phyloP scores from a whole-genome alignment of 805 yeast species.

The Candida maesae region DNA sequence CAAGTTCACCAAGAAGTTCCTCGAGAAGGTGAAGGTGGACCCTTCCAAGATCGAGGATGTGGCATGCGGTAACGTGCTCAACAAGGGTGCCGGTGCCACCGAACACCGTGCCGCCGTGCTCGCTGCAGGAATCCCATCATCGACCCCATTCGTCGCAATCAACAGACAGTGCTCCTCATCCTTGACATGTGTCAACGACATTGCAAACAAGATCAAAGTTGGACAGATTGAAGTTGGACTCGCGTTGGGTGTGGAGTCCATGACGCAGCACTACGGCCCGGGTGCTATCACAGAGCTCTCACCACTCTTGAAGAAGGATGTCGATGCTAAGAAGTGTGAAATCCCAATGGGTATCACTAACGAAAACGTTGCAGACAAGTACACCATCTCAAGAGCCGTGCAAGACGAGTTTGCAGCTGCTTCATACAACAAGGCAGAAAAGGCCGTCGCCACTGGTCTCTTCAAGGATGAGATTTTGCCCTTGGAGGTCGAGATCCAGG shows the following conservation, averaged over 20 bases:
- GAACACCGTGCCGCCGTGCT: constrained; percentile 91
- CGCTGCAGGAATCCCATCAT: constrained; percentile 86
- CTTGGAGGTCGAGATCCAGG: constrained; percentile 54
- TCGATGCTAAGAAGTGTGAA: constrained; percentile 66
- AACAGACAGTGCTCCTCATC: constrained; percentile 97
- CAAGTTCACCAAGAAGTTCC: constrained; percentile 58
- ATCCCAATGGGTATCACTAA: constrained; percentile 97
- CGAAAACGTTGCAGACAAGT: constrained; percentile 80
- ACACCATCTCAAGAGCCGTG: constrained; percentile 55
- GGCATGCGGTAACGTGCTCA: constrained; percentile 86
- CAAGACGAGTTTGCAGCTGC: constrained; percentile 90
- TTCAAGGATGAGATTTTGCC: constrained; percentile 91
- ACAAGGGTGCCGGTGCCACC: constrained; percentile 90
- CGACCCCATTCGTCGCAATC: constrained; percentile 74
- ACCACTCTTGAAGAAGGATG: constrained; percentile 39
- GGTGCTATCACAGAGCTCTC: constrained; percentile 63
- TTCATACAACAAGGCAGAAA: constrained; percentile 81
- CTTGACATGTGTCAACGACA: constrained; percentile 81
- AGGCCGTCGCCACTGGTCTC: constrained; percentile 64
- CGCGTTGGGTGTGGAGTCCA: constrained; percentile 91
- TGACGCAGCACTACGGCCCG: constrained; percentile 89
- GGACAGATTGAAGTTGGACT: constrained; percentile 92
- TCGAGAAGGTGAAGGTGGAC: constrained; percentile 49
- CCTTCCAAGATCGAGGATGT: constrained; percentile 73
- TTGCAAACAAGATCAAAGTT: constrained; percentile 79